Evolutionary conservation across 257 asterid species (phyloP).

Genomic region (Plantago ovata): DNA sequence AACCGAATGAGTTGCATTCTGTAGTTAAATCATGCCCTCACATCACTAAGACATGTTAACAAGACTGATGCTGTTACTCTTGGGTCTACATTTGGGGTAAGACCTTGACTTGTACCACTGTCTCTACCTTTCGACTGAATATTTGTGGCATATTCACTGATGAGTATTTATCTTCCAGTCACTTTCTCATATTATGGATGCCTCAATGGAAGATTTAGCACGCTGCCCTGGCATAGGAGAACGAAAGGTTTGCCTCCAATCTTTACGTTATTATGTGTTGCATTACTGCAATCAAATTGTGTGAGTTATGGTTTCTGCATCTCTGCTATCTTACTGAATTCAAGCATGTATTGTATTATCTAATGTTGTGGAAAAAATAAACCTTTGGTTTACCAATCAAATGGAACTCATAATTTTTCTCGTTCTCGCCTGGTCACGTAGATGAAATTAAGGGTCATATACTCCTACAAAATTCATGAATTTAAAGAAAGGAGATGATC

Average conservation of each 20-base stretch:
- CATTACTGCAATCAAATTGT: not conserved
- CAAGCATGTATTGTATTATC: too few species aligned
- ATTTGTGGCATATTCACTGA: not conserved
- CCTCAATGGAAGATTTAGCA: conserved; percentile 97
- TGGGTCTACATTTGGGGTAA: conserved; percentile 96
- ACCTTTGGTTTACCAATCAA: too few species aligned
- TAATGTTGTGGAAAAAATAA: too few species aligned
- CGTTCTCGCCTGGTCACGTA: too few species aligned
- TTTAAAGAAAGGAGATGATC: too few species aligned
- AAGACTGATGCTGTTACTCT: conserved; percentile 98
- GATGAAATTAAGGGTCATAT: too few species aligned
- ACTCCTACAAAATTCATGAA: too few species aligned
- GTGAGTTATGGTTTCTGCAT: too few species aligned
- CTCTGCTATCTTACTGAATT: too few species aligned
- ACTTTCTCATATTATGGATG: conserved; percentile 84
- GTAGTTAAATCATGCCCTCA: conserved; percentile 79
- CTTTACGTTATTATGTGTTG: not conserved
- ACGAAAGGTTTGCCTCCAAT: conserved; percentile 56
- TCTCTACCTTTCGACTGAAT: not conserved
- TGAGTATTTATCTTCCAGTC: conserved; percentile 47
- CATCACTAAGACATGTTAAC: conserved; percentile 92
- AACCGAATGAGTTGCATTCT: conserved; percentile 18
- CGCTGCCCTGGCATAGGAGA: conserved; percentile 99
- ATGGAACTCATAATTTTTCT: too few species aligned
- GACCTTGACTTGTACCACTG: conserved; percentile 17